These are phyloP conservation scores for Aegle marmelos DNA, from an alignment of 345 rosid genomes.

Conservation along the genomic window DNA sequence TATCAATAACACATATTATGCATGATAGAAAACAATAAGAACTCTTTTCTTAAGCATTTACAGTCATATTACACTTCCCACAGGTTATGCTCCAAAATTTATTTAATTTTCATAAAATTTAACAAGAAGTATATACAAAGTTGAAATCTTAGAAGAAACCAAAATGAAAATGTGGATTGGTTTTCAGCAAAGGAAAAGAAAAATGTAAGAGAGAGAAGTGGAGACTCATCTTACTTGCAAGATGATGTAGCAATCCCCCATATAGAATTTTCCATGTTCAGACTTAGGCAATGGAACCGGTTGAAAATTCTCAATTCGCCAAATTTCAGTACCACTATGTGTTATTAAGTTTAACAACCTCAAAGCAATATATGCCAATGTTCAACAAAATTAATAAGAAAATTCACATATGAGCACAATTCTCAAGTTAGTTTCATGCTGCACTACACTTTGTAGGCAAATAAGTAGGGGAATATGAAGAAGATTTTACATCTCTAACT, in stretches of 20 bases:
- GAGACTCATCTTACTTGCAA: slow-evolving; percentile 58
- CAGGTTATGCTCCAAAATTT: background rate
- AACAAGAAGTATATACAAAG: no score
- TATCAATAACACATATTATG: background rate
- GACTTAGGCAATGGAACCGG: slow-evolving; percentile 82
- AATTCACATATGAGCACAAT: background rate
- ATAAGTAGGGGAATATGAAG: background rate
- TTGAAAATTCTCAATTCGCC: slow-evolving; percentile 97
- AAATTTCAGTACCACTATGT: slow-evolving; percentile 85
- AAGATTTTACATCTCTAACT: background rate
- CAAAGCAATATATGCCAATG: slow-evolving; percentile 10
- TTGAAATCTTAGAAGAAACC: background rate
- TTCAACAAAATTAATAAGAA: slow-evolving; percentile 10
- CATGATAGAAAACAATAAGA: background rate
- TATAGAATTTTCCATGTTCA: slow-evolving; percentile 92
- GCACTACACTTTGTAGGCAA: background rate
- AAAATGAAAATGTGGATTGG: background rate
- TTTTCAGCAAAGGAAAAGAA: background rate
- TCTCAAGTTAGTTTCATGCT: background rate
- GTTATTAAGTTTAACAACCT: slow-evolving; percentile 58
- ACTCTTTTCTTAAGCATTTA: background rate
- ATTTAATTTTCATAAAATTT: no score
- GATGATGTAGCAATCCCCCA: slow-evolving; percentile 91
- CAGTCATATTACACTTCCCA: background rate
- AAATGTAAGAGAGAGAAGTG: background rate